These are phyloP conservation scores for Oropetium thomaeum DNA, from an alignment of 176 grass and related monocot genomes.

Conservation along the genomic window DNA sequence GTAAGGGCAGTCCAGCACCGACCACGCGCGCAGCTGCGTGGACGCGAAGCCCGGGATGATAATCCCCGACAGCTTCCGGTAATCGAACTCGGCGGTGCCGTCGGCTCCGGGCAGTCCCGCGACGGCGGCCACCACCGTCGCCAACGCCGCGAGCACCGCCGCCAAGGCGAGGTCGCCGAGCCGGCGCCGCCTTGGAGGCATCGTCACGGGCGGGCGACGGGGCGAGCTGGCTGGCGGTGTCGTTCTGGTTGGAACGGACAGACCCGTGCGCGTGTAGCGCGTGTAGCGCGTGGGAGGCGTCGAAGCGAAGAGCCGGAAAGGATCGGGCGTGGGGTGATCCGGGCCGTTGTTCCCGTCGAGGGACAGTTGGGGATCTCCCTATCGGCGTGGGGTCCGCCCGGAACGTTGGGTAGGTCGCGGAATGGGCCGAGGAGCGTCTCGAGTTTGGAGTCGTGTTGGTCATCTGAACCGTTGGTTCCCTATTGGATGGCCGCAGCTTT, in stretches of 20 bases:
- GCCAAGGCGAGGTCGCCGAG: constrained; percentile 28
- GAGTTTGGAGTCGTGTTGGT: not conserved
- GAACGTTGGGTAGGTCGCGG: not conserved
- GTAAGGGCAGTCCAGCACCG: constrained; percentile 94
- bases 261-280: not conserved
- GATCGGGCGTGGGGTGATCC: not conserved
- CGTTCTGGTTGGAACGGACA: not conserved
- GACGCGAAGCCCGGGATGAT: constrained; percentile 97
- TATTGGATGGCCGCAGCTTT: not conserved
- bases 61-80: constrained; percentile 86
- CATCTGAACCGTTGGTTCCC: not conserved
- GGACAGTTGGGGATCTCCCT: constrained; percentile 11
- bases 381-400: not conserved
- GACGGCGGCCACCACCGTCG: not conserved
- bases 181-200: constrained; percentile 38
- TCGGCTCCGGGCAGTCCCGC: constrained; percentile 16
- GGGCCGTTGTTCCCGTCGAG: constrained; percentile 1
- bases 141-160: not conserved
- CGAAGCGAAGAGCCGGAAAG: not conserved
- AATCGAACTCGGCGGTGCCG: constrained; percentile 49
- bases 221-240: not conserved
- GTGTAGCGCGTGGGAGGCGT: not conserved
- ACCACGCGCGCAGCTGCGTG: constrained; percentile 96
- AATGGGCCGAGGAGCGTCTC: not conserved
- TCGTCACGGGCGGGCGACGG: constrained; percentile 21